Evolutionary conservation across 495 filamentous ascomycete genomes (phyloP).

Genomic region (Poronia punctata): DNA sequence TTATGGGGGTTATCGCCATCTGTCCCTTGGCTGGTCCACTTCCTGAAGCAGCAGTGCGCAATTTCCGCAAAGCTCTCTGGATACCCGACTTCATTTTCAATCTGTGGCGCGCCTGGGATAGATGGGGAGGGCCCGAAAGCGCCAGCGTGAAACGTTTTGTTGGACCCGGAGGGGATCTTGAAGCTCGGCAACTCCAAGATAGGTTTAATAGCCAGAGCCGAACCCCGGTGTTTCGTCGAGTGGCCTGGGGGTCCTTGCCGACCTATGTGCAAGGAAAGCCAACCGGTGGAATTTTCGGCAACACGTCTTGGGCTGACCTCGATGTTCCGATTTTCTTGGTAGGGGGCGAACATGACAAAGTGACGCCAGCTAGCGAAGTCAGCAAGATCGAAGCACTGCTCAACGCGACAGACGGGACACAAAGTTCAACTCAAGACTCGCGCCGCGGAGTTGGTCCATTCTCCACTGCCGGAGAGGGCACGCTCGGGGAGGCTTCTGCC

Average conservation of each 20-base stretch:
- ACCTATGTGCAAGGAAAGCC: conserved; percentile 42
- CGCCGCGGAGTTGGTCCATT: conserved; percentile 17
- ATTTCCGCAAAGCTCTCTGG: conserved; percentile 49
- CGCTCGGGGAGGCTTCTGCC: conserved; percentile 42
- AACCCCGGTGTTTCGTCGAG: conserved; percentile 75
- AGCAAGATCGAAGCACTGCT: conserved; percentile 50
- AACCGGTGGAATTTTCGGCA: conserved; percentile 60
- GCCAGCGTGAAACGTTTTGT: conserved; percentile 74
- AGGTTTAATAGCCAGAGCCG: conserved; percentile 78
- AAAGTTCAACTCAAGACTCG: conserved; percentile 15
- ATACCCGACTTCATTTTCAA: conserved; percentile 70
- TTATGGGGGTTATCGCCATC: conserved; percentile 70
- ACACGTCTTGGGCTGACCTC: conserved; percentile 66
- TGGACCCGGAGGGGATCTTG: conserved; percentile 62
- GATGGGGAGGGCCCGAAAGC: conserved; percentile 69
- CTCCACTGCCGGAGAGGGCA: conserved; percentile 10
- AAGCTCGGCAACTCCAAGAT: conserved; percentile 70
- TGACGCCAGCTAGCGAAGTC: conserved; percentile 65
- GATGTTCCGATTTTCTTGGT: conserved; percentile 68
- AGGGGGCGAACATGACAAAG: conserved; percentile 66
- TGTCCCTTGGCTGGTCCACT: conserved; percentile 66
- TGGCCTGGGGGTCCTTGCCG: conserved; percentile 67
- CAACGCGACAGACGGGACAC: conserved; percentile 13
- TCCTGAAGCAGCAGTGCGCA: conserved; percentile 43
- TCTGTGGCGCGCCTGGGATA: conserved; percentile 72